These are phyloP conservation scores for Lasiodiplodia theobromae DNA, from an alignment of 2,329 filamentous ascomycete species.

Conservation along the genomic window DNA sequence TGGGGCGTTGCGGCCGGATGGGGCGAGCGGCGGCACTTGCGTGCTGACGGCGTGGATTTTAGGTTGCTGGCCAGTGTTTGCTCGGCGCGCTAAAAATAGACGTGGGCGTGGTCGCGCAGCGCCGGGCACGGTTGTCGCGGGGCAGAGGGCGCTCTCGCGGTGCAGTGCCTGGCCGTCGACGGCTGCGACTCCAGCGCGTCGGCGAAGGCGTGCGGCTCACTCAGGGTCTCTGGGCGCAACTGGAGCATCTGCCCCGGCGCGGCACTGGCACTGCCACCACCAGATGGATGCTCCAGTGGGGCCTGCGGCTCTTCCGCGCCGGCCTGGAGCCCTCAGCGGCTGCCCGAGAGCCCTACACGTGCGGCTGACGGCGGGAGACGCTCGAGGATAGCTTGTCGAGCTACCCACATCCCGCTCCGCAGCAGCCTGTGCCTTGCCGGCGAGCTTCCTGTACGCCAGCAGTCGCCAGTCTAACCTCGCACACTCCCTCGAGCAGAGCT, in stretches of 20 bases:
- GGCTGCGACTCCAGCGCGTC: background rate
- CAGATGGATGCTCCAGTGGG: conserved; percentile 21
- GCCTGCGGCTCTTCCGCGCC: conserved; percentile 25
- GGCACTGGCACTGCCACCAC: conserved; percentile 17
- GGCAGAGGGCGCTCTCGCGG: conserved; percentile 10
- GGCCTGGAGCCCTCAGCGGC: background rate
- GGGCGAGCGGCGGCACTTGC: conserved; percentile 4
- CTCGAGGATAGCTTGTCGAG: conserved; percentile 2
- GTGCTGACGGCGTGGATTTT: conserved; percentile 14
- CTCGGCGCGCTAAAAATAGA: conserved; percentile 26
- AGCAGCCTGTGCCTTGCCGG: background rate
- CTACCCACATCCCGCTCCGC: conserved; percentile 18
- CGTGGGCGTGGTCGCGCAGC: conserved; percentile 5
- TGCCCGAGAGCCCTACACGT: conserved; percentile 9
- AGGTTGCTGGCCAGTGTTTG: conserved; percentile 22
- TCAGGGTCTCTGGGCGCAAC: background rate
- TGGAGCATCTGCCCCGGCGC: background rate
- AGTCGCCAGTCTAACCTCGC: background rate
- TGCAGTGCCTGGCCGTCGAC: background rate
- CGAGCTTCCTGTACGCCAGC: conserved; percentile 1
- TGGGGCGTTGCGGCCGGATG: conserved; percentile 9
- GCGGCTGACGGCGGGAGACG: conserved; percentile 21
- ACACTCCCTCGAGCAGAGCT: background rate
- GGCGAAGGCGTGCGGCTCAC: background rate
- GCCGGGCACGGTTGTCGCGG: conserved; percentile 12